Evolutionary conservation across 345 rosid species (phyloP), one percentile per base, ranked within the genome.

Genomic region (Zanthoxylum bungeanum): DNA sequence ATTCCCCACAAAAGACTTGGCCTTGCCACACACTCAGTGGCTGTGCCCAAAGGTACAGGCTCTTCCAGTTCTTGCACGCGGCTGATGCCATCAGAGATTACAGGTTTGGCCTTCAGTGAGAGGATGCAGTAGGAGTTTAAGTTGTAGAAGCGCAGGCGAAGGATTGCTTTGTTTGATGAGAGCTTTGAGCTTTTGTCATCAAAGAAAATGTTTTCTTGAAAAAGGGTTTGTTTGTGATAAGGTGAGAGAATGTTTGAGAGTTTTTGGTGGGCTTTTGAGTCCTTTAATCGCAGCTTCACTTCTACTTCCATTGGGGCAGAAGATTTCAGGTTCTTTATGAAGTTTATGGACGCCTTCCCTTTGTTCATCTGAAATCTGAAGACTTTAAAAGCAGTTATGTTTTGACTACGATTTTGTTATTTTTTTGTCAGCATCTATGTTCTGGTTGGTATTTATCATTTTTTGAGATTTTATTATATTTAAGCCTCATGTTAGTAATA

Each of bases 201-300:
- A 73, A 84, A 87, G 78, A 89, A 89, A n/a, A 84, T 16, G 85
- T 84, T 89, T 57, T 85, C 86, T 49, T 89, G 95, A 72, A 75
- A 17, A 0, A 84, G 78, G 66, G 89, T 87, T 66, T 79, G 73
- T 66, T 65, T n/a, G 78, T 81, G 95, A 72, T 77, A 84, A 2
- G 84, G 79, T 16, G 82, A 70, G 73, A 89, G 86, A 44, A 86
- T 72, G 70, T 70, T 28, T 17, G 88, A 77, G 51, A 89, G 72
- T 21, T 44, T 70, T 58, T 66, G 78, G 82, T 82, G 82, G 31
- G 79, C 70, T 17, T 63, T 25, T 33, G 79, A 76, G 74, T 85
- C 78, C 2, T 66, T 86, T 4, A 87, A 78, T 0, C 82, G 82
- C 52, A 89, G 80, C 76, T 89, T 87, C 59, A 89, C 85, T 74